A percentile compares a stretch with the other conserved stretches of the same genome.
Evolutionary conservation across 83 land plant genomes (phyloP).

Genomic region (Larix sibirica): DNA sequence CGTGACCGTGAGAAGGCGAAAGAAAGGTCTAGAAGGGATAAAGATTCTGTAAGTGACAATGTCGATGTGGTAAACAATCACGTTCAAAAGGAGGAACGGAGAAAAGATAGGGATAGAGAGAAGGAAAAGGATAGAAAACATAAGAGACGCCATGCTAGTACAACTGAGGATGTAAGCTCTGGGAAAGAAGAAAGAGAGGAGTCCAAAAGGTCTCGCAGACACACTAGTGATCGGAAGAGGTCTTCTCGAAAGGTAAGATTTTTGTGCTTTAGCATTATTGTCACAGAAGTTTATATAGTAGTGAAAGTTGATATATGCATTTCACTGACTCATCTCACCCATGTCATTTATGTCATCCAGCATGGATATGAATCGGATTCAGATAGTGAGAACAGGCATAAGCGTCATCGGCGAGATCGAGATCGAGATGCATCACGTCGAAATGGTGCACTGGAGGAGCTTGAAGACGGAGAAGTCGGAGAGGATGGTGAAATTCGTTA

Average conservation of each 20-base stretch:
- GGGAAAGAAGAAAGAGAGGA: slow-evolving; percentile 91
- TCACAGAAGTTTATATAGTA: neutral
- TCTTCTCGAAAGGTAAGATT: slow-evolving; percentile 82
- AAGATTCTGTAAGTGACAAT: slow-evolving; percentile 50
- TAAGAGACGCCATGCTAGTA: slow-evolving; percentile 76
- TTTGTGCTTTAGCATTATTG: neutral
- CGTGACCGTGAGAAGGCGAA: slow-evolving; percentile 56
- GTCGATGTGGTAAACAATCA: slow-evolving; percentile 42
- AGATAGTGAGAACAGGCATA: slow-evolving; percentile 81
- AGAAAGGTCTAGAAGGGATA: slow-evolving; percentile 54
- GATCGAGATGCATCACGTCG: slow-evolving; percentile 79
- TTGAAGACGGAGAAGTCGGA: slow-evolving; percentile 98
- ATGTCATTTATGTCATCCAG: slow-evolving; percentile 37
- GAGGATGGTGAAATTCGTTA: slow-evolving; percentile 94
- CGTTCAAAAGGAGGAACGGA: slow-evolving; percentile 27
- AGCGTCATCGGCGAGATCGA: slow-evolving; percentile 79
- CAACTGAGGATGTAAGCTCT: slow-evolving; percentile 74
- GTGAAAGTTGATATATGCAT: neutral
- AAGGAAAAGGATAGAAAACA: slow-evolving; percentile 89
- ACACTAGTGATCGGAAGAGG: slow-evolving; percentile 85
- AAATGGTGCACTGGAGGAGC: slow-evolving; percentile 72
- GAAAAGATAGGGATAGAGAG: slow-evolving; percentile 65
- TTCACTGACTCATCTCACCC: neutral
- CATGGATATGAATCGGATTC: slow-evolving; percentile 83
- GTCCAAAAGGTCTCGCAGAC: slow-evolving; percentile 73